Conservation (phyloP, 1,284 basidiomycete species). For the Puccinia triticina region DNA sequence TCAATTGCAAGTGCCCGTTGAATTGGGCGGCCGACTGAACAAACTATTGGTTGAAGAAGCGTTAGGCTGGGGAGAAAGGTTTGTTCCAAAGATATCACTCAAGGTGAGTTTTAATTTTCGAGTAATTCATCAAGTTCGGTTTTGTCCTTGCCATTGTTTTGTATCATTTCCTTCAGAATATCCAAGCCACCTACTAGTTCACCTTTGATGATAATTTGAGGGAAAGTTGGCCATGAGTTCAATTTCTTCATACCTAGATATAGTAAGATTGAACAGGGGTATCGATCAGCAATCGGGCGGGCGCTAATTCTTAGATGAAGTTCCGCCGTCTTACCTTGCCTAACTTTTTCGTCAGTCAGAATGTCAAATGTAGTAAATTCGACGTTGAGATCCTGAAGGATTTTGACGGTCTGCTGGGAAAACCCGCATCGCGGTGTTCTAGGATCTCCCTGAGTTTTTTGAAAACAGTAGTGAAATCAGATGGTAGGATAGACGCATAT, state of each 20-base stretch:
- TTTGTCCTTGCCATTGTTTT: constrained; percentile 60
- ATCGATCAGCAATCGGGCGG: constrained; percentile 30
- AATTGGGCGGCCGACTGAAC: background rate
- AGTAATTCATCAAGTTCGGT: constrained; percentile 72
- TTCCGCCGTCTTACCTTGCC: constrained; percentile 63
- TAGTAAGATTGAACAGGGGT: background rate
- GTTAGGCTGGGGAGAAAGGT: background rate
- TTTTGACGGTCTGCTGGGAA: constrained; percentile 71
- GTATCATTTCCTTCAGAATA: constrained; percentile 62
- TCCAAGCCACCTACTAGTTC: constrained; percentile 73
- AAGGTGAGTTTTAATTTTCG: constrained; percentile 4
- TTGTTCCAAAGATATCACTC: background rate
- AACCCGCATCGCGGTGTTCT: constrained; percentile 67
- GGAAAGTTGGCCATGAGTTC: constrained; percentile 72
- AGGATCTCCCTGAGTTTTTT: background rate
- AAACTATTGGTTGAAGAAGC: background rate
- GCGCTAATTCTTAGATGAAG: background rate
- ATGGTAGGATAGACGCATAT: constrained; percentile 7
- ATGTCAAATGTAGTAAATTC: constrained; percentile 76
- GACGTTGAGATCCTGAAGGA: constrained; percentile 68
- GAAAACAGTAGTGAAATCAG: background rate
- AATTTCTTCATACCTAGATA: constrained; percentile 66
- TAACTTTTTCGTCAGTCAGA: constrained; percentile 70
- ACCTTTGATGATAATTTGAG: constrained; percentile 70
- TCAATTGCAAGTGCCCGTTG: background rate